phyloP scores from a whole-genome alignment of 2,329 filamentous ascomycete species.

The Exutisphaerella laricina region DNA sequence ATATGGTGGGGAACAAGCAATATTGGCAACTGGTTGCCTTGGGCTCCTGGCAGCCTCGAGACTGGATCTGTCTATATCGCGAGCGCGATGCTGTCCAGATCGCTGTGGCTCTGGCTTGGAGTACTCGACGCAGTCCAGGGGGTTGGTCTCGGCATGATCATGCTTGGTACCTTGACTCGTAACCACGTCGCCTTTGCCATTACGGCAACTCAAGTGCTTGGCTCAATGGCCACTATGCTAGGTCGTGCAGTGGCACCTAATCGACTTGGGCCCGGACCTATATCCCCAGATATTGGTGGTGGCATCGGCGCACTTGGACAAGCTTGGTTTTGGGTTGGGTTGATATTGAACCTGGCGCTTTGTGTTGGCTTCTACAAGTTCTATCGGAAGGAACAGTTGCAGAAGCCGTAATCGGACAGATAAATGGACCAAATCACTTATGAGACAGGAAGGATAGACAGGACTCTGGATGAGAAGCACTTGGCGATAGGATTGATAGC shows the following conservation, averaged over 20 bases:
- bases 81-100: conserved; percentile 50
- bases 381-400: conserved; percentile 24
- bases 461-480: no score
- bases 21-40: conserved; percentile 56
- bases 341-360: conserved; percentile 19
- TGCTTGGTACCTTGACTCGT: conserved; percentile 56
- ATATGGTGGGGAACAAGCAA: conserved; percentile 60
- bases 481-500: no score
- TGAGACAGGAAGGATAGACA: no score
- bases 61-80: conserved; percentile 42
- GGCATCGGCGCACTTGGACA: conserved; percentile 32
- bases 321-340: conserved; percentile 23
- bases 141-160: conserved; percentile 61
- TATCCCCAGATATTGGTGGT: conserved; percentile 56
- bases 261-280: conserved; percentile 53
- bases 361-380: conserved; percentile 24
- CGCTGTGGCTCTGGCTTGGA: conserved; percentile 61
- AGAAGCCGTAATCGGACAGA: conserved; percentile 23
- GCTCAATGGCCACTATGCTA: conserved; percentile 55
- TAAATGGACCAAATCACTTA: no score
- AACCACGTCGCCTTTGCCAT: conserved; percentile 58
- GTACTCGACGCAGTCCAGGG: conserved; percentile 59
- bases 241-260: conserved; percentile 56
- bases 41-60: conserved; percentile 38
- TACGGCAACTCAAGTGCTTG: conserved; percentile 55